A percentile compares a stretch with the other conserved stretches of the same genome.
phyloP scores from a whole-genome alignment of 2,329 filamentous ascomycete species.

The Leptosphaerulina australis region DNA sequence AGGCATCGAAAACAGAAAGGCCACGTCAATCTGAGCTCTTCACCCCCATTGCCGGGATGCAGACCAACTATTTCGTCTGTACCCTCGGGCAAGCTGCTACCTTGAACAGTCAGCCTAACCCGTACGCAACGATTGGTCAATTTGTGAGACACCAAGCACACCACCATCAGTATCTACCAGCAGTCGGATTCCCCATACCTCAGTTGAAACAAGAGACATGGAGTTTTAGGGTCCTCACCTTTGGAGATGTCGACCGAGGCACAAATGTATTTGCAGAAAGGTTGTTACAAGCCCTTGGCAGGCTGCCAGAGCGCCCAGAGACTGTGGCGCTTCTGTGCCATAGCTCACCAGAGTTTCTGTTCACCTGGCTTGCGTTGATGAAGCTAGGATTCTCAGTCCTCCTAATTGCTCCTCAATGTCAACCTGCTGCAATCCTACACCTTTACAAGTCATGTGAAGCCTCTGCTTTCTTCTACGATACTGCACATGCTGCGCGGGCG shows the following conservation, averaged over 20 bases:
- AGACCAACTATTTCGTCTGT: slow-evolving; percentile 64
- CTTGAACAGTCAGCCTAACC: slow-evolving; percentile 44
- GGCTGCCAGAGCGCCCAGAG: slow-evolving; percentile 17
- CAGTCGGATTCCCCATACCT: slow-evolving; percentile 58
- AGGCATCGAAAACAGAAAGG: not conserved
- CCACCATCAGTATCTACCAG: slow-evolving; percentile 49
- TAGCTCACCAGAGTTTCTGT: slow-evolving; percentile 63
- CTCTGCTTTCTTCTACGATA: slow-evolving; percentile 55
- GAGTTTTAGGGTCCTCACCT: slow-evolving; percentile 44
- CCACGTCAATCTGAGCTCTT: not conserved
- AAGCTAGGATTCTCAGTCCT: slow-evolving; percentile 61
- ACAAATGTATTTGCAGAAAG: slow-evolving; percentile 46
- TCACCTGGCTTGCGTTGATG: slow-evolving; percentile 66
- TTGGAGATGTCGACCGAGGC: slow-evolving; percentile 43
- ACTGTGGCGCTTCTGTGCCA: slow-evolving; percentile 62
- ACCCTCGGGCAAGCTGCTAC: slow-evolving; percentile 62
- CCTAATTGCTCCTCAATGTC: slow-evolving; percentile 61
- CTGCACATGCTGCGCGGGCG: slow-evolving; percentile 45
- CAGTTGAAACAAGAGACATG: slow-evolving; percentile 24
- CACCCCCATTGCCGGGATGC: slow-evolving; percentile 22
- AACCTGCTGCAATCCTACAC: slow-evolving; percentile 57
- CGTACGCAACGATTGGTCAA: slow-evolving; percentile 55
- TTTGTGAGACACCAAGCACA: slow-evolving; percentile 59
- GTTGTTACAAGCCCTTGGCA: slow-evolving; percentile 30
- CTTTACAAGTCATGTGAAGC: slow-evolving; percentile 58